Percentiles rank a stretch among this genome's conserved stretches.
Evolutionary conservation across 2,329 filamentous ascomycete species (phyloP).

Genomic region (Phaeosphaeriaceae sp.): DNA sequence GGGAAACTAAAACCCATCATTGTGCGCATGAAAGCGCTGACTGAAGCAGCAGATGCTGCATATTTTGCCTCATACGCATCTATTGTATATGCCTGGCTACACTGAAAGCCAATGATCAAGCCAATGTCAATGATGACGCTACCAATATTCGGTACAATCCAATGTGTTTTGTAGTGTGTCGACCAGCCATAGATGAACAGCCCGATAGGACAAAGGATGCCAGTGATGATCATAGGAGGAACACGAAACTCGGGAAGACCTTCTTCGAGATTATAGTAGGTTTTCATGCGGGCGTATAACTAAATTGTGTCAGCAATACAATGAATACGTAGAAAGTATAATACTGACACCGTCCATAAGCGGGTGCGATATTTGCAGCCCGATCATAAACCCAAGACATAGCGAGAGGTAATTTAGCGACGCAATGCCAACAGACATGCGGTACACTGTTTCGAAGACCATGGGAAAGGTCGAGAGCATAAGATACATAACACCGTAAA

Average conservation of each 20-base stretch:
- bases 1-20: constrained; percentile 64
- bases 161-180: constrained; percentile 59
- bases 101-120: constrained; percentile 62
- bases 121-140: constrained; percentile 56
- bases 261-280: constrained; percentile 26
- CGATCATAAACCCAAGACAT: constrained; percentile 64
- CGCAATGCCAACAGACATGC: constrained; percentile 61
- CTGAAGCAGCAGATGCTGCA: constrained; percentile 60
- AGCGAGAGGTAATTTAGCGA: constrained; percentile 69
- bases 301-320: constrained; percentile 3
- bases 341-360: constrained; percentile 52
- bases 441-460: constrained; percentile 63
- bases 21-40: constrained; percentile 63
- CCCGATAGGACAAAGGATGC: constrained; percentile 56
- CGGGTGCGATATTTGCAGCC: constrained; percentile 49
- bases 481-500: constrained; percentile 68
- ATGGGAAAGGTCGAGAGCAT: constrained; percentile 66
- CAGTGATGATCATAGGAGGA: constrained; percentile 62
- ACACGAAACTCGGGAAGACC: constrained; percentile 54
- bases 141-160: constrained; percentile 62
- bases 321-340: not conserved
- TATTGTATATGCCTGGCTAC: constrained; percentile 67
- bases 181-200: constrained; percentile 63
- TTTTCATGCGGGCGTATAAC: constrained; percentile 35
- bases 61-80: constrained; percentile 63